Evolutionary conservation across 176 grass and related monocot genomes (phyloP).

Genomic region (Triticum timopheevii): DNA sequence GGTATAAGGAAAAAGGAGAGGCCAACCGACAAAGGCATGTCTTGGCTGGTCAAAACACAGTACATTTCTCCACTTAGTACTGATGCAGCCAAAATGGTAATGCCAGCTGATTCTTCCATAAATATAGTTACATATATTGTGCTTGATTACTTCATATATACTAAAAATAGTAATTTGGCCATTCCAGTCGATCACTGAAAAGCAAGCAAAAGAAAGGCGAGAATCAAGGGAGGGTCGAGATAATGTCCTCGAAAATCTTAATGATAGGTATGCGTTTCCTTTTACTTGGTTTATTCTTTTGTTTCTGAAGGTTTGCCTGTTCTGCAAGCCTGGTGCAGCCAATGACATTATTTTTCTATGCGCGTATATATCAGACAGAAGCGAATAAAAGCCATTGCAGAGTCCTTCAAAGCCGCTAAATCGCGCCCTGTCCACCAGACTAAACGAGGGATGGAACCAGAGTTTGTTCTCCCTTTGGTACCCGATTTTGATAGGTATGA

Average conservation of each 20-base stretch:
- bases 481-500: slow-evolving; percentile 89
- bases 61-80: slow-evolving; percentile 95
- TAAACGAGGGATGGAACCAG: slow-evolving; percentile 71
- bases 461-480: slow-evolving; percentile 79
- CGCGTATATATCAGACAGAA: slow-evolving; percentile 72
- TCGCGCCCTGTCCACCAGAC: slow-evolving; percentile 86
- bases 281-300: slow-evolving; percentile 27
- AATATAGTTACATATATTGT: slow-evolving; percentile 33
- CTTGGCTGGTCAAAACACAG: slow-evolving; percentile 99
- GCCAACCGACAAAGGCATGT: slow-evolving; percentile 94
- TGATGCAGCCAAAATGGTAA: slow-evolving; percentile 88
- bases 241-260: slow-evolving; percentile 80
- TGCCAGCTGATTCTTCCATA: slow-evolving; percentile 16
- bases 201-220: slow-evolving; percentile 96
- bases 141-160: slow-evolving; percentile 22
- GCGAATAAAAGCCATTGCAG: slow-evolving; percentile 87
- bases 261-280: slow-evolving; percentile 59
- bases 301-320: slow-evolving; percentile 16
- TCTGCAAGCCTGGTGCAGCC: slow-evolving; percentile 24
- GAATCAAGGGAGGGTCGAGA: slow-evolving; percentile 75
- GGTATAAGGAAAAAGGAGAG: slow-evolving; percentile 94
- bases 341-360: slow-evolving; percentile 29
- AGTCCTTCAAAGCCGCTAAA: slow-evolving; percentile 92
- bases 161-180: slow-evolving; percentile 19
- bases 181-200: slow-evolving; percentile 90